Conservation (phyloP, 2,329 filamentous ascomycete species). For the Colletotrichum melonis region DNA sequence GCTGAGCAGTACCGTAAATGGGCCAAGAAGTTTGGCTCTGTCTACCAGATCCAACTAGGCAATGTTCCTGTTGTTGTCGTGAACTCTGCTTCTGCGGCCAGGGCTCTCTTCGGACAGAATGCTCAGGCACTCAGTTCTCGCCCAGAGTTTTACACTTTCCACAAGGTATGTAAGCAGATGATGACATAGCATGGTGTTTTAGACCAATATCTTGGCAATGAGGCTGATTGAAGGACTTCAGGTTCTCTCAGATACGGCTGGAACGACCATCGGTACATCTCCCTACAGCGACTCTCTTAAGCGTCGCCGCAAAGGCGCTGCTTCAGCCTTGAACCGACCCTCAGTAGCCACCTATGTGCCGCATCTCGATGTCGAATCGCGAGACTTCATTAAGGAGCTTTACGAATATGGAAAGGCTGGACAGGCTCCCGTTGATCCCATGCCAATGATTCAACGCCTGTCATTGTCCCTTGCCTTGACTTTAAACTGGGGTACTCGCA, state of each 20-base stretch:
- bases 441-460: slow-evolving; percentile 76
- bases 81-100: slow-evolving; percentile 64
- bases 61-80: slow-evolving; percentile 68
- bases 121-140: slow-evolving; percentile 65
- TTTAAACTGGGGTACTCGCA: slow-evolving; percentile 73
- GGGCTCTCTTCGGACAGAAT: slow-evolving; percentile 62
- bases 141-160: slow-evolving; percentile 69
- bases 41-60: slow-evolving; percentile 69
- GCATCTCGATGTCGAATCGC: slow-evolving; percentile 71
- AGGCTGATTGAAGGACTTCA: slow-evolving; percentile 39
- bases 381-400: slow-evolving; percentile 71
- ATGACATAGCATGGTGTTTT: neutral
- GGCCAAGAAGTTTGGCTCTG: slow-evolving; percentile 58
- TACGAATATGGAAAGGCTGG: slow-evolving; percentile 68
- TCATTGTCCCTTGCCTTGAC: slow-evolving; percentile 72
- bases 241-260: slow-evolving; percentile 73
- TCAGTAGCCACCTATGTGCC: slow-evolving; percentile 71
- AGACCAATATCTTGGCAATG: neutral
- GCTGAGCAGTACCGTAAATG: slow-evolving; percentile 67
- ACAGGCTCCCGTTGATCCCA: slow-evolving; percentile 66
- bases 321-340: slow-evolving; percentile 73
- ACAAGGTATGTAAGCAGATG: slow-evolving; percentile 62
- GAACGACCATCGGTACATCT: slow-evolving; percentile 75
- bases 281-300: slow-evolving; percentile 75
- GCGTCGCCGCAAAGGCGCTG: slow-evolving; percentile 72